Percentiles rank a stretch among this genome's conserved stretches.
phyloP scores from a whole-genome alignment of 352 stramenopile genomes.

The Phytophthora meadii region DNA sequence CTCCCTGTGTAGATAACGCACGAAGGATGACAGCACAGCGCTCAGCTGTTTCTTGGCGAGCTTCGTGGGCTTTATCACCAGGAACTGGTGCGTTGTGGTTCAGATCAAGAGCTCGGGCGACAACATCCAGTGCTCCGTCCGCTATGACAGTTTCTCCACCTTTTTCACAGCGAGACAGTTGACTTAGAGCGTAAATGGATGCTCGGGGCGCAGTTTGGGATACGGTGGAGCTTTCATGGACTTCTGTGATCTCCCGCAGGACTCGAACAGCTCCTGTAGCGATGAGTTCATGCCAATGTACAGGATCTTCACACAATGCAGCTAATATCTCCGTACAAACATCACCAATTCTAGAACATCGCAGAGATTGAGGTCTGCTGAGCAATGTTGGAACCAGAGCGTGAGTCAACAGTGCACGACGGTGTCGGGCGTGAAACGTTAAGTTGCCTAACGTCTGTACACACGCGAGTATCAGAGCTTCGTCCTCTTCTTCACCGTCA shows the following conservation, averaged over 20 bases:
- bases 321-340: slow-evolving; percentile 74
- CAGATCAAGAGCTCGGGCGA: slow-evolving; percentile 47
- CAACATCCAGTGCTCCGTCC: slow-evolving; percentile 68
- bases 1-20: slow-evolving; percentile 60
- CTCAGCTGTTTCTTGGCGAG: slow-evolving; percentile 53
- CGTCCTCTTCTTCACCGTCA: slow-evolving; percentile 38
- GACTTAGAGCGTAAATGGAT: slow-evolving; percentile 70
- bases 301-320: slow-evolving; percentile 68
- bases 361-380: slow-evolving; percentile 40
- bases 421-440: slow-evolving; percentile 63
- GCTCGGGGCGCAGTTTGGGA: slow-evolving; percentile 47
- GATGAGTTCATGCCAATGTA: slow-evolving; percentile 60
- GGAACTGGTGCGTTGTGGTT: neutral
- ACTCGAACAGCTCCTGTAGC: slow-evolving; percentile 61
- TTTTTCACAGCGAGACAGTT: slow-evolving; percentile 67
- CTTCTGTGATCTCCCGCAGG: slow-evolving; percentile 51
- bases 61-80: slow-evolving; percentile 31
- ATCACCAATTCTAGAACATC: slow-evolving; percentile 52
- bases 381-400: slow-evolving; percentile 59
- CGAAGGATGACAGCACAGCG: slow-evolving; percentile 77
- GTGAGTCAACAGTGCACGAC: slow-evolving; percentile 66
- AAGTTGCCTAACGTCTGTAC: slow-evolving; percentile 78
- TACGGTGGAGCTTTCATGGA: slow-evolving; percentile 18
- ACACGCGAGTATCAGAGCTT: slow-evolving; percentile 67
- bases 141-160: slow-evolving; percentile 46